A percentile compares a stretch with the other conserved stretches of the same genome.
phyloP scores from a whole-genome alignment of 208 protist species.

The Trypanosoma lewisi region DNA sequence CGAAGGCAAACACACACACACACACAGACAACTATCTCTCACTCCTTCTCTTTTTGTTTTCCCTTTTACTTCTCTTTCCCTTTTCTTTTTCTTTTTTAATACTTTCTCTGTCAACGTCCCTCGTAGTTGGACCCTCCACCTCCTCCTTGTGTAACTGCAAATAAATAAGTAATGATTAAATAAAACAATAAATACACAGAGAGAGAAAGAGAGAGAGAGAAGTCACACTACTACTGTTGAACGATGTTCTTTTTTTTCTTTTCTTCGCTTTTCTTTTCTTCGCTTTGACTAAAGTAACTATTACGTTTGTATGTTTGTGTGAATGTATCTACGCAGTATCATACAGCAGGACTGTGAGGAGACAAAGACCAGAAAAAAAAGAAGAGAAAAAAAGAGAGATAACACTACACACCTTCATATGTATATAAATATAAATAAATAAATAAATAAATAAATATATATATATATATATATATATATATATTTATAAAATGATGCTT shows the following conservation, averaged over 20 bases:
- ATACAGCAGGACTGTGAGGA: neutral
- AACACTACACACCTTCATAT: neutral
- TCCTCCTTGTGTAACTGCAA: too few species aligned
- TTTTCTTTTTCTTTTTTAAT: neutral
- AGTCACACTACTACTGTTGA: too few species aligned
- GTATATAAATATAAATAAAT: neutral
- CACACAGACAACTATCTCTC: neutral
- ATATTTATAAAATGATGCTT: too few species aligned
- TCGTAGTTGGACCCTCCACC: neutral
- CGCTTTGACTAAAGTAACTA: neutral
- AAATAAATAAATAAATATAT: neutral
- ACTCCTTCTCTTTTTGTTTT: neutral
- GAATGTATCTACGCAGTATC: neutral
- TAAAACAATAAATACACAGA: too few species aligned
- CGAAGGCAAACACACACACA: neutral
- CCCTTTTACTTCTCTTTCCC: neutral
- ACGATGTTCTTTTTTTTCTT: conserved; percentile 15
- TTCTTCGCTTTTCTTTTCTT: conserved; percentile 6
- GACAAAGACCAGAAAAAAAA: conserved; percentile 3
- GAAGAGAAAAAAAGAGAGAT: neutral
- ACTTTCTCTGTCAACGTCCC: neutral
- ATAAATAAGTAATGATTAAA: too few species aligned
- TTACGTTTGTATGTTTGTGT: too few species aligned
- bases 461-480: too few species aligned
- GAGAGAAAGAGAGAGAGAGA: too few species aligned